Percentiles rank a stretch among this genome's conserved stretches.
Evolutionary conservation across 2,329 filamentous ascomycete genomes (phyloP).

Genomic region (Penicillium sp.): DNA sequence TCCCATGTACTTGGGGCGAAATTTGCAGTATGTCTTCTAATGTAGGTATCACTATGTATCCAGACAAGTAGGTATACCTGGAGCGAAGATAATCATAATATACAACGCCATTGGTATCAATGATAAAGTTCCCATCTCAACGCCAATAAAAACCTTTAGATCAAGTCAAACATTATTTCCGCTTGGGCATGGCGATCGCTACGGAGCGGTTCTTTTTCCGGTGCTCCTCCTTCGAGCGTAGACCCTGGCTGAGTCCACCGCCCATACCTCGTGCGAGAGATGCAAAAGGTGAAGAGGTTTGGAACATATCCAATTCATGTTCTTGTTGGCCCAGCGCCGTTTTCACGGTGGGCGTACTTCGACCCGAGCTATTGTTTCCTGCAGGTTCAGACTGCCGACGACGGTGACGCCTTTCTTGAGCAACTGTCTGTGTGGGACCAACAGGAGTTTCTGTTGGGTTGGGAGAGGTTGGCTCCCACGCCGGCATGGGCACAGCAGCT

Average conservation of each 20-base stretch:
- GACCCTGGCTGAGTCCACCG: slow-evolving; percentile 42
- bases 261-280: slow-evolving; percentile 44
- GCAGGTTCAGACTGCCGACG: slow-evolving; percentile 20
- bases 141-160: neutral
- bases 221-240: slow-evolving; percentile 32
- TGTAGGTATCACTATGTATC: too few relatives aligned
- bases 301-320: slow-evolving; percentile 38
- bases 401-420: slow-evolving; percentile 21
- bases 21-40: too few relatives aligned
- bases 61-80: neutral
- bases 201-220: slow-evolving; percentile 27
- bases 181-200: slow-evolving; percentile 9
- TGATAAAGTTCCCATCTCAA: neutral
- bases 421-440: neutral
- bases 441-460: neutral
- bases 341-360: slow-evolving; percentile 11
- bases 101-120: neutral
- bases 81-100: neutral
- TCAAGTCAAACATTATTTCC: slow-evolving; percentile 3
- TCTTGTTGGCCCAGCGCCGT: slow-evolving; percentile 28
- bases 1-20: too few relatives aligned
- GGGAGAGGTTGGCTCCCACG: slow-evolving; percentile 20
- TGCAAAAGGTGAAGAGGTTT: slow-evolving; percentile 37
- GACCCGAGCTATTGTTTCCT: slow-evolving; percentile 9
- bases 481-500: slow-evolving; percentile 33